Evolutionary conservation across 2,329 filamentous ascomycete genomes (phyloP).

Genomic region (Akanthomyces dipterigenus): DNA sequence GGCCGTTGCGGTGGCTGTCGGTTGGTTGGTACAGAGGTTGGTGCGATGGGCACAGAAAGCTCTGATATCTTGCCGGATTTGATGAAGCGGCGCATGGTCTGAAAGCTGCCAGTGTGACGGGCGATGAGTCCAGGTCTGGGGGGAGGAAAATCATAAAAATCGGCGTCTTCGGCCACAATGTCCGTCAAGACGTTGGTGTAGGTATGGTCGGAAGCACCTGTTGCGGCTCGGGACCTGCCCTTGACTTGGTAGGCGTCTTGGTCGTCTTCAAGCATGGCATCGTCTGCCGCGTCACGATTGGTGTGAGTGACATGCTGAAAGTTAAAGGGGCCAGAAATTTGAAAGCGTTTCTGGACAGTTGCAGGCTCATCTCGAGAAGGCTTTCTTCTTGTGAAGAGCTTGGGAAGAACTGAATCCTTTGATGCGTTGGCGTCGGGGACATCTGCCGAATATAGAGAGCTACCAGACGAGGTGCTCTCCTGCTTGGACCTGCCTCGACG

Average conservation of each 20-base stretch:
- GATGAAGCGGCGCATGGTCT: slow-evolving; percentile 11
- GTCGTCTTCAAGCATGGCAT: slow-evolving; percentile 12
- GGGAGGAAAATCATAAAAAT: background rate
- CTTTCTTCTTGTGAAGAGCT: slow-evolving; percentile 46
- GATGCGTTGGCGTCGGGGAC: slow-evolving; percentile 27
- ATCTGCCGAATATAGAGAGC: slow-evolving; percentile 43
- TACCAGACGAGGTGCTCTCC: slow-evolving; percentile 43
- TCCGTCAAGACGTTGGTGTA: slow-evolving; percentile 9
- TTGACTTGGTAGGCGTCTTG: background rate
- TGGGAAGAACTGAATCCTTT: slow-evolving; percentile 42
- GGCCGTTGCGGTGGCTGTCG: slow-evolving; percentile 22
- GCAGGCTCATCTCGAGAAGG: slow-evolving; percentile 27
- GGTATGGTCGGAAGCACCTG: background rate
- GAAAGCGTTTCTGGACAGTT: slow-evolving; percentile 31
- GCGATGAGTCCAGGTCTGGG: background rate
- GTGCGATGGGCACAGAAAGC: background rate
- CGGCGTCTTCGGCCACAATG: slow-evolving; percentile 1
- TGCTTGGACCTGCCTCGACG: slow-evolving; percentile 44
- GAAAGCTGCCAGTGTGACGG: slow-evolving; percentile 11
- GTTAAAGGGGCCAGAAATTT: slow-evolving; percentile 59
- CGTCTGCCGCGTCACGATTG: slow-evolving; percentile 40
- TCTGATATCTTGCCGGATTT: slow-evolving; percentile 8
- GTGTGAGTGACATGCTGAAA: slow-evolving; percentile 60
- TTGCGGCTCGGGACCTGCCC: slow-evolving; percentile 5
- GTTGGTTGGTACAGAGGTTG: background rate